Base-by-base conservation (phyloP, 208 protist genomes). In the Sergeia podlipaevii region DNA sequence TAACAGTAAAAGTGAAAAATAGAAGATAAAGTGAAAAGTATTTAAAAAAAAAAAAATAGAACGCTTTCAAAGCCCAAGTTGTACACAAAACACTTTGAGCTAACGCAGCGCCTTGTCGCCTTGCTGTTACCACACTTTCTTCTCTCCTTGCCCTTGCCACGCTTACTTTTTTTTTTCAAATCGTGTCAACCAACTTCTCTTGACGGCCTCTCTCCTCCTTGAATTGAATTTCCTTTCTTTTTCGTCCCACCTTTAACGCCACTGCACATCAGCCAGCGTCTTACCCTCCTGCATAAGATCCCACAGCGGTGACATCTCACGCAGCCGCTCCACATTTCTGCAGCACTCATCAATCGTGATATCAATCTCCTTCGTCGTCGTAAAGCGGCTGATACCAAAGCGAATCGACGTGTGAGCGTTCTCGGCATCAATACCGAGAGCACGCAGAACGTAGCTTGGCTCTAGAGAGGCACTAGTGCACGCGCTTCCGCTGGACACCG, bases 381-480 rank as follows among this genome's bases (percentile, higher is more conserved):
- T 99, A 74, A 99, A 99, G 47, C 98, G 88, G 37, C 97, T 89
- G 47, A 99, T 97, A 56, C 97, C 97, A 59, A 99, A 99, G 69
- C 98, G 95, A 45, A 99, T 93, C 4, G 95, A 98, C n/a, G 97
- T 99, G 74, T 99, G 98, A 7, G 98, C 97, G 59, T 99, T 92
- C 28, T 99, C 98, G 32, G 99, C 98, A 34, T 96, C 79, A 3
- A 99, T 81, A 51, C 97, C 97, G n/a, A 99, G 82, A 5, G 98
- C 98, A 29, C 98, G 87, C 13, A 99, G 85, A 0, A 99, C 98
- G 68, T 99, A 99, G 38, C 93, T 98, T 20, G 98, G 98, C 81
- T 99, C 98, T 17, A 99, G 77, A 4, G 98, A 99, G 24, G 97
- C 97, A 41, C 93, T 98, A 7, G 98, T 99, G 83, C 98, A 99